Percentiles rank a stretch among this genome's conserved stretches.
phyloP scores from a whole-genome alignment of 192 early-diverging fungal species.

The Anaeromyces robustus region DNA sequence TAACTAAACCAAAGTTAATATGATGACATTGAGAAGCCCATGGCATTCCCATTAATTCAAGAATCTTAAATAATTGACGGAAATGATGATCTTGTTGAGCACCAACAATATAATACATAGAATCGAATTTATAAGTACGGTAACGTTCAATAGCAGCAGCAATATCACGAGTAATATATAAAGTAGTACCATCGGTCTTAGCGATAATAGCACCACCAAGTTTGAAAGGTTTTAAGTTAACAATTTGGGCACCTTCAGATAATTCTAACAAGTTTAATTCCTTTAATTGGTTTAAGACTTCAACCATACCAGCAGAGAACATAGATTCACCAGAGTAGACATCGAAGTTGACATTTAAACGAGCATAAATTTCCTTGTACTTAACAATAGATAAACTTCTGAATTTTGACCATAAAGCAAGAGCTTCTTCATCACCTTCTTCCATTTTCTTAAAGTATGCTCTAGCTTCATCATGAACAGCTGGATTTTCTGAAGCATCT shows the following conservation, averaged over 20 bases:
- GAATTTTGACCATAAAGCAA: conserved; percentile 77
- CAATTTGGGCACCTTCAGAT: conserved; percentile 68
- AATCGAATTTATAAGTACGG: conserved; percentile 75
- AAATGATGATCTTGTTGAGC: conserved; percentile 82
- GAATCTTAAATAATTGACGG: conserved; percentile 85
- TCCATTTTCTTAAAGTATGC: conserved; percentile 90
- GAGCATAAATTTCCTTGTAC: conserved; percentile 80
- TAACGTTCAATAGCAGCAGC: conserved; percentile 86
- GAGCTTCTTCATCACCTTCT: conserved; percentile 66
- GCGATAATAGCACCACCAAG: conserved; percentile 68
- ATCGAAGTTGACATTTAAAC: conserved; percentile 84
- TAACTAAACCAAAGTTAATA: conserved; percentile 88
- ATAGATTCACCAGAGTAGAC: conserved; percentile 92
- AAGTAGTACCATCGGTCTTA: conserved; percentile 79
- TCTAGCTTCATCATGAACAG: conserved; percentile 70
- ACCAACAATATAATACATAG: conserved; percentile 83
- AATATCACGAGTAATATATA: conserved; percentile 93
- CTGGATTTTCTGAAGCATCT: conserved; percentile 44
- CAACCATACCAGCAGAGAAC: conserved; percentile 53
- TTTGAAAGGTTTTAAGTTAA: conserved; percentile 72
- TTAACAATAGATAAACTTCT: conserved; percentile 76
- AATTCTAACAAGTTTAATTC: conserved; percentile 54
- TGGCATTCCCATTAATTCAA: conserved; percentile 64
- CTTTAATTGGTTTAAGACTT: conserved; percentile 43
- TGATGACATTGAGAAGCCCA: conserved; percentile 74